phyloP scores from a whole-genome alignment of 2,329 filamentous ascomycete species.

The Xylariaceae sp. region DNA sequence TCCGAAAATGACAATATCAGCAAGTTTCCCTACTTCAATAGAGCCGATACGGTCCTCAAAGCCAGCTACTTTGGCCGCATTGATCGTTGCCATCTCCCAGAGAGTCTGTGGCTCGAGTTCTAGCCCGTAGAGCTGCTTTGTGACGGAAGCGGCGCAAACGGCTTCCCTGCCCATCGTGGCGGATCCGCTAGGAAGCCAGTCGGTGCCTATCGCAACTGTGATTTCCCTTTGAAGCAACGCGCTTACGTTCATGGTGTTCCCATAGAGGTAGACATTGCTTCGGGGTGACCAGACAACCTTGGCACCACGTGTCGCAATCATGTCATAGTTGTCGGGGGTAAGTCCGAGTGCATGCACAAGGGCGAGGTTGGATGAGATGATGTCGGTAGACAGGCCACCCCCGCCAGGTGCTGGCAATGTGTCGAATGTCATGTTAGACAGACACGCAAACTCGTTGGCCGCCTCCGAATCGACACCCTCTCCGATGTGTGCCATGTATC shows the following conservation, averaged over 20 bases:
- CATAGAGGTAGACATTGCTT: conserved; percentile 29
- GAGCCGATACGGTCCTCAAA: conserved; percentile 38
- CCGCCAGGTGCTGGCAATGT: conserved; percentile 13
- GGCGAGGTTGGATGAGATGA: conserved; percentile 24
- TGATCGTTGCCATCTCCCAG: conserved; percentile 39
- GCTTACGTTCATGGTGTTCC: conserved; percentile 25
- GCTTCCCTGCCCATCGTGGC: conserved; percentile 28
- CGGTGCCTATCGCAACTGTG: conserved; percentile 28
- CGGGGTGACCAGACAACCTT: conserved; percentile 29
- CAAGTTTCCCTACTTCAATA: conserved; percentile 38
- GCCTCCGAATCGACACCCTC: conserved; percentile 27
- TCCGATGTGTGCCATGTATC: conserved; percentile 26
- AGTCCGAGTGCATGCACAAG: conserved; percentile 28
- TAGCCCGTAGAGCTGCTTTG: conserved; percentile 11
- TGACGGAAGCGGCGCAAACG: conserved; percentile 15
- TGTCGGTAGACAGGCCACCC: conserved; percentile 24
- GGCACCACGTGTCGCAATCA: conserved; percentile 26
- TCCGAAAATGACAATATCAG: conserved; percentile 42
- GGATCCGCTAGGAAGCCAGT: conserved; percentile 28
- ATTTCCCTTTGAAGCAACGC: conserved; percentile 24
- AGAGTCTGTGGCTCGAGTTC: conserved; percentile 18
- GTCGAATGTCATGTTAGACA: conserved; percentile 25
- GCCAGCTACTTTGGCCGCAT: conserved; percentile 38
- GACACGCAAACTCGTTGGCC: conserved; percentile 27
- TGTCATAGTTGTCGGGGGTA: conserved; percentile 19